Conservation (phyloP, 352 stramenopile species). For the Phytophthora nicotianae region DNA sequence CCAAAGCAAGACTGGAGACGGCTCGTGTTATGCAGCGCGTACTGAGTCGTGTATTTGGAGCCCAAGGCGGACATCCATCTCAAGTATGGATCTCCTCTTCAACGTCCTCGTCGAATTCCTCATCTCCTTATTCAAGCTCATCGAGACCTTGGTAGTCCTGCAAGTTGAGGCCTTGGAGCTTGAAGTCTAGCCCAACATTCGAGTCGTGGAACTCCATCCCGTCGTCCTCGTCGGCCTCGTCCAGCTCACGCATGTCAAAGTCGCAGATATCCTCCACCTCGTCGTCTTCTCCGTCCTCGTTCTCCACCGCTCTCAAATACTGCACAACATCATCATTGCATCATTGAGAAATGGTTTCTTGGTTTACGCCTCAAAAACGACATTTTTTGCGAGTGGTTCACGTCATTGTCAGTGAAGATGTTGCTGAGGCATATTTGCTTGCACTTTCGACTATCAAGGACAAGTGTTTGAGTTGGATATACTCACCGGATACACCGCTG, state of each 20-base stretch:
- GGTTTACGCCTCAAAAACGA: background rate
- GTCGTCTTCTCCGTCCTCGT: constrained; percentile 47
- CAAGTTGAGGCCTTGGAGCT: constrained; percentile 49
- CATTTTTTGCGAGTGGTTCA: constrained; percentile 4
- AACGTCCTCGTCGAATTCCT: constrained; percentile 56
- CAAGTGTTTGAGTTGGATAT: background rate
- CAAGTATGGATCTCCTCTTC: constrained; percentile 47
- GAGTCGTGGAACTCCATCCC: constrained; percentile 52
- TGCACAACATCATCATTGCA: constrained; percentile 1
- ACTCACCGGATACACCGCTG: background rate
- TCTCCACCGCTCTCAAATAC: constrained; percentile 14
- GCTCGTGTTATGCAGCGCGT: too few species aligned
- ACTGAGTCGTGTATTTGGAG: too few species aligned
- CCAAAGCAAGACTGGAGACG: background rate
- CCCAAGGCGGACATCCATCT: too few species aligned
- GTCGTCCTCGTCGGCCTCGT: constrained; percentile 39
- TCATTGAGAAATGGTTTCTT: background rate
- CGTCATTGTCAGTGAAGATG: too few species aligned
- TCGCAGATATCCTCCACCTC: constrained; percentile 29
- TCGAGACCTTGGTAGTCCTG: constrained; percentile 46
- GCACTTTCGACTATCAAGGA: background rate
- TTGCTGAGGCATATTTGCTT: too few species aligned
- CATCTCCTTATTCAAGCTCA: constrained; percentile 44
- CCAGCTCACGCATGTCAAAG: constrained; percentile 40
- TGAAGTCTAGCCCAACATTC: constrained; percentile 44